Evolutionary conservation across 345 rosid genomes (phyloP), one percentile per base, ranked within the genome.

Genomic region (Fremontodendron californicum): DNA sequence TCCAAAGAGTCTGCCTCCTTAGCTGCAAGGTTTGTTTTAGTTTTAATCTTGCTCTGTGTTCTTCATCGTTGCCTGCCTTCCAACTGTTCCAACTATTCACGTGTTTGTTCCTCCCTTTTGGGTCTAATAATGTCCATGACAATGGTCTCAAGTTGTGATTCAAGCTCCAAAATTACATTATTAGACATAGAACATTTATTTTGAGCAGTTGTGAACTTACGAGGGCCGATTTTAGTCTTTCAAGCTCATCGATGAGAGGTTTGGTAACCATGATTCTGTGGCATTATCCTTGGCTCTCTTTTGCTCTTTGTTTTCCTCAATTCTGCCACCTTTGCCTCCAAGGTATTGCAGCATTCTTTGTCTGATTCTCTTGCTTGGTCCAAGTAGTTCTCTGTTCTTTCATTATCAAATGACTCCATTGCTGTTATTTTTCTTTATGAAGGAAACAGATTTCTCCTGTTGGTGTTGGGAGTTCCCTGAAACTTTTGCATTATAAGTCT

Each of bases 221-320:
- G 4, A 87, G 81, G 3, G 39, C 82, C 3, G 86, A 69, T 77
- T 87, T 86, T 3, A 80, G 80, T 60, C 78, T 86, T 74, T 90
- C 91, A 15, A 90, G 91, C 81, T 87, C 85, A 49, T 87, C 87
- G 25, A 86, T 85, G 4, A 88, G 75, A 23, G 91, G 94, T 76
- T 60, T 82, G 75, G 94, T 25, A 87, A 40, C 90, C 90, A 90
- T 9, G 90, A 88, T 49, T 84, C 87, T 75, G 73, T 86, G 0
- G 88, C 85, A 19, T 68, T 25, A 10, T 88, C 91, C 64, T 72
- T 89, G 9, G 90, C 88, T 76, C 57, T 82, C 79, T 82, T 63
- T 31, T 85, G 48, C 78, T 75, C 84, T 75, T 84, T 5, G 75
- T 79, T 33, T 58, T 81, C 33, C 15, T 75, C 52, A 90, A 73